Conservation (phyloP, 2,329 filamentous ascomycete species). For the Hypoxylon sp. region DNA sequence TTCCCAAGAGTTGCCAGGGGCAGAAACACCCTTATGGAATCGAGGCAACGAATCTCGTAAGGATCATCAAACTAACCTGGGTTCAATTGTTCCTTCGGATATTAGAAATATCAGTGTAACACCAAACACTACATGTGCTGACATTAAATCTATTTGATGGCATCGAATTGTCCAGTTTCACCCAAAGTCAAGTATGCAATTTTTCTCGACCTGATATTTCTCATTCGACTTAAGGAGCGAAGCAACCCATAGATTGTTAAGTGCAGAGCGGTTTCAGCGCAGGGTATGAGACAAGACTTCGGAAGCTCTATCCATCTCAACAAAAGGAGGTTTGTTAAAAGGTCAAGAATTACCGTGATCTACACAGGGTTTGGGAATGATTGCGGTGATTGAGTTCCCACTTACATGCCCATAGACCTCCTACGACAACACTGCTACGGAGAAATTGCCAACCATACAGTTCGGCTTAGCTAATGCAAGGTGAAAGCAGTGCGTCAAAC, state of each 20-base stretch:
- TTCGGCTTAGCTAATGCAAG: background rate
- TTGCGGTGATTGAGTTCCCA: slow-evolving; percentile 26
- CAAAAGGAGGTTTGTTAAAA: slow-evolving; percentile 2
- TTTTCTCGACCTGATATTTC: background rate
- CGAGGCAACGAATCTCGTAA: slow-evolving; percentile 2
- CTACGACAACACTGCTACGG: background rate
- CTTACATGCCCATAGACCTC: background rate
- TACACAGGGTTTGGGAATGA: slow-evolving; percentile 23
- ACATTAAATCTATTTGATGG: slow-evolving; percentile 15
- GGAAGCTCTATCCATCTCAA: slow-evolving; percentile 11
- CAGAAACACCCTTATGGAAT: background rate
- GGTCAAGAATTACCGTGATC: slow-evolving; percentile 39
- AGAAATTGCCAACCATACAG: background rate
- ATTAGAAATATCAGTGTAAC: slow-evolving; percentile 8
- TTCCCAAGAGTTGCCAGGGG: background rate
- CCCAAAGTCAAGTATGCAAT: slow-evolving; percentile 6
- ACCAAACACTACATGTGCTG: background rate
- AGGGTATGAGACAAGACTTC: slow-evolving; percentile 26
- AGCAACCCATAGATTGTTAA: slow-evolving; percentile 11
- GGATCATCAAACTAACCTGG: slow-evolving; percentile 2
- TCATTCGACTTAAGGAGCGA: slow-evolving; percentile 3
- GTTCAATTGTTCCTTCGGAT: slow-evolving; percentile 13
- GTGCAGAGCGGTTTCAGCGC: slow-evolving; percentile 36
- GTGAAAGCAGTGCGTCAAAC: background rate
- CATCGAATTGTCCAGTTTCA: slow-evolving; percentile 15